Evolutionary conservation across 179 eudicot species (phyloP), one percentile per base, ranked within the genome.

Genomic region (Vitellaria paradoxa): DNA sequence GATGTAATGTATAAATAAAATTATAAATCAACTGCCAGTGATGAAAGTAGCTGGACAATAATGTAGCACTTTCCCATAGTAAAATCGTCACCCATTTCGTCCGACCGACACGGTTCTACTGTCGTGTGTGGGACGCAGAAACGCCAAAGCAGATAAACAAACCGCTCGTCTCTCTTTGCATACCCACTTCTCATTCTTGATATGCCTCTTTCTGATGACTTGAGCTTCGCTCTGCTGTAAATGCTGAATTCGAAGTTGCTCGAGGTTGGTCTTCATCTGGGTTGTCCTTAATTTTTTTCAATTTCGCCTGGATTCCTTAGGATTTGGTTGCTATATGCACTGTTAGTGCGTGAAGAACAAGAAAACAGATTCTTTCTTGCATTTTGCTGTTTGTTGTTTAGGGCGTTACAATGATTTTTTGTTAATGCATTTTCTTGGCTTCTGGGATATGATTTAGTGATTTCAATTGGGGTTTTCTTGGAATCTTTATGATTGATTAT

Each of bases 231-330:
- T 10, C 17, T 9, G 68, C 64, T n/a, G 42, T 14, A 12, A 30
- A 49, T 70, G 74, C n/a, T 77, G 69, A 14, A 62, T 61, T 47
- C 40, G 9, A 23, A n/a, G 40, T 42, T 30, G 60, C 11, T 62
- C n/a, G 40, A 71, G 62, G 83, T 56, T 50, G 24, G 66, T 60
- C 76, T 72, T 37, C 10, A 72, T 65, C 67, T 76, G 68, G 80
- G 83, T 81, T 81, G 21, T 72, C 56, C 20, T 64, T 24, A 69
- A 56, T 37, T 69, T 26, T 64, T 46, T 72, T 65, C n/a, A 42
- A 40, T 13, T 73, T 24, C n/a, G 6, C 37, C 15, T 66, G 55
- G 49, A 18, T 52, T 42, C 40, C 40, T 66, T 72, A 23, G 6
- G 78, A 42, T 57, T 69, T 69, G 40, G 52, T 12, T 55, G 6